Evolutionary conservation across 2,329 filamentous ascomycete genomes (phyloP).

Genomic region (Hypocrella siamensis): DNA sequence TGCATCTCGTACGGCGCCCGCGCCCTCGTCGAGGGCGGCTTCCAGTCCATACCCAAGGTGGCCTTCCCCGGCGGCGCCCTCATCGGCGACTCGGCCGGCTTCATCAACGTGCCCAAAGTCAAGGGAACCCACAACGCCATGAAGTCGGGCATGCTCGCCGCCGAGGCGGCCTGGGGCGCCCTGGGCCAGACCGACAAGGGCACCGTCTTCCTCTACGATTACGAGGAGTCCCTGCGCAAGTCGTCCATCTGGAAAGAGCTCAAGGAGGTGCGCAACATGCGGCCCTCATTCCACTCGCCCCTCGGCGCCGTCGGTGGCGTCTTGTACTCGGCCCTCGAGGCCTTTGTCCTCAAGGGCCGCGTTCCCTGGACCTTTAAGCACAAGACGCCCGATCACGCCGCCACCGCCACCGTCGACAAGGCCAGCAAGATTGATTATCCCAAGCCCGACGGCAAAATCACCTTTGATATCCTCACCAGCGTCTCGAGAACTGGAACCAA

Average conservation of each 20-base stretch:
- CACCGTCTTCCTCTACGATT: slow-evolving; percentile 83
- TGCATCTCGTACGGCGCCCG: slow-evolving; percentile 94
- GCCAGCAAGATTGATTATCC: slow-evolving; percentile 87
- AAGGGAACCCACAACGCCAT: slow-evolving; percentile 98
- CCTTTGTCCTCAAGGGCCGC: slow-evolving; percentile 71
- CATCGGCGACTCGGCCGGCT: slow-evolving; percentile 90
- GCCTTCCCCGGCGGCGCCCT: slow-evolving; percentile 91
- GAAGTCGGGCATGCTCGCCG: slow-evolving; percentile 92
- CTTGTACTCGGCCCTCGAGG: slow-evolving; percentile 83
- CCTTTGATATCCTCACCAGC: slow-evolving; percentile 90
- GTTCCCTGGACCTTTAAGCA: slow-evolving; percentile 89
- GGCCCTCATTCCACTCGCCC: slow-evolving; percentile 80
- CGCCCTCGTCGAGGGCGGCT: slow-evolving; percentile 84
- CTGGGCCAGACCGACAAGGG: slow-evolving; percentile 41
- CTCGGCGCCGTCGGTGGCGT: slow-evolving; percentile 83
- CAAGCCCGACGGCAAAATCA: slow-evolving; percentile 89
- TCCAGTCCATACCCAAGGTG: slow-evolving; percentile 94
- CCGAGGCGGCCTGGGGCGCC: slow-evolving; percentile 75
- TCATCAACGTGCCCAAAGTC: slow-evolving; percentile 95
- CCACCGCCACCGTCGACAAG: slow-evolving; percentile 65
- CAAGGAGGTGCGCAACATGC: slow-evolving; percentile 91
- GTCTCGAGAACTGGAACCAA: slow-evolving; percentile 94
- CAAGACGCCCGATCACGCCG: slow-evolving; percentile 57
- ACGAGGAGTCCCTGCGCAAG: slow-evolving; percentile 75
- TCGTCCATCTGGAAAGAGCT: slow-evolving; percentile 90